Conservation (phyloP, 306 rosid species). For the Carpinus fangiana region DNA sequence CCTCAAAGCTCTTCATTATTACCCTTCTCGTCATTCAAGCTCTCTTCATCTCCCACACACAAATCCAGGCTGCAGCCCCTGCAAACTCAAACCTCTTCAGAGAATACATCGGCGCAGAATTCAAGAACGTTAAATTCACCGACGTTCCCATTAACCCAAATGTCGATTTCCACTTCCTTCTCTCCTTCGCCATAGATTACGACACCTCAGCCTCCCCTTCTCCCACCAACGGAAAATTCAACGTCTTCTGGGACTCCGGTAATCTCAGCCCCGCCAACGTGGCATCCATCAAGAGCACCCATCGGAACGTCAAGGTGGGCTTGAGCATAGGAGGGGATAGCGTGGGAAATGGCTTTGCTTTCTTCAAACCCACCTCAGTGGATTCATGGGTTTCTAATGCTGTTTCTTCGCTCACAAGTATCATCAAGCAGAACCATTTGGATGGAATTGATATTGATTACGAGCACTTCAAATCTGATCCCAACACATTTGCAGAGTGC, state of each 20-base stretch:
- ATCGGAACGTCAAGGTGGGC: constrained; percentile 72
- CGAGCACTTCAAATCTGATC: constrained; percentile 61
- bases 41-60: constrained; percentile 23
- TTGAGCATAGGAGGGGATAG: constrained; percentile 74
- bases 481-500: constrained; percentile 63
- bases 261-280: constrained; percentile 75
- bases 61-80: constrained; percentile 27
- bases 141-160: constrained; percentile 66
- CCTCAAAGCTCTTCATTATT: constrained; percentile 23
- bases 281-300: constrained; percentile 44
- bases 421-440: constrained; percentile 53
- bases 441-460: constrained; percentile 84
- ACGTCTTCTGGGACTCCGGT: constrained; percentile 60
- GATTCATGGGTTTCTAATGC: constrained; percentile 83
- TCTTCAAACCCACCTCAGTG: constrained; percentile 59
- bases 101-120: constrained; percentile 84
- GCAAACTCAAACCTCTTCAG: constrained; percentile 49
- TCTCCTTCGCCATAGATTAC: constrained; percentile 75
- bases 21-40: constrained; percentile 31
- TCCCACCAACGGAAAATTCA: constrained; percentile 68
- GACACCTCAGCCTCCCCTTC: constrained; percentile 55
- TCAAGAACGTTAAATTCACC: constrained; percentile 53
- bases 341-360: constrained; percentile 25
- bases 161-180: constrained; percentile 72
- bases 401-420: constrained; percentile 65